Evolutionary conservation across 176 grass and related monocot genomes (phyloP), one percentile per base, ranked within the genome.

Genomic region (Phoenix dactylifera): DNA sequence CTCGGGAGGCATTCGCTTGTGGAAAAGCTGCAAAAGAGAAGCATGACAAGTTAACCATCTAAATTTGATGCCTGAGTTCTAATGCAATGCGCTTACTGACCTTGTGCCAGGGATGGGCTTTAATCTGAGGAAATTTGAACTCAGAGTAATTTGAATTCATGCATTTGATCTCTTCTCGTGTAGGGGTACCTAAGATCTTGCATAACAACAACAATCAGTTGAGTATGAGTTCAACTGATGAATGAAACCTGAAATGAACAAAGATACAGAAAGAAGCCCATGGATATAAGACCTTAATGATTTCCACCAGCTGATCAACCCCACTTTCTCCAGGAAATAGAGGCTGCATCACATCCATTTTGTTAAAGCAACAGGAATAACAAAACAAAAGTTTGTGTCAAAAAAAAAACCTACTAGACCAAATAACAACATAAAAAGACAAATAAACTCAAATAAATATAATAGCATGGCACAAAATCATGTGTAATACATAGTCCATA

Each of bases 101-200:
- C 90, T 95, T 95, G 76, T 89, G 90, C 90, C 86, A 95, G 26
- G 90, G 90, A 82, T 95, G 90, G 70, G 90, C 86, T 81, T 95
- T 95, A 64, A 95, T 89, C 76, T 95, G 86, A 25, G 86, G 86
- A 60, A 95, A 95, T 58, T 95, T 89, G 77, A 87, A 95, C 58
- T 95, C 90, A 0, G 83, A 84, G 64, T 86, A 95, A 58, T 86
- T 95, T 74, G 86, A 86, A 30, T 95, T 95, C 90, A 95, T 95
- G 77, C 86, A 95, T 59, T 88, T 95, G 64, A 95, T 95, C 67
- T 95, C 90, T 76, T 95, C 90, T 81, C 90, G 76, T 51, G 90
- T 95, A 64, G 90, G 90, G 50, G 86, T 95, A 74, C 90, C 90
- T 72, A 95, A 72, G 66, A 95, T 95, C 90, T 95, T 62, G 39